phyloP scores from a whole-genome alignment of 768 basidiomycete genomes.

The Calocybe cyanea region DNA sequence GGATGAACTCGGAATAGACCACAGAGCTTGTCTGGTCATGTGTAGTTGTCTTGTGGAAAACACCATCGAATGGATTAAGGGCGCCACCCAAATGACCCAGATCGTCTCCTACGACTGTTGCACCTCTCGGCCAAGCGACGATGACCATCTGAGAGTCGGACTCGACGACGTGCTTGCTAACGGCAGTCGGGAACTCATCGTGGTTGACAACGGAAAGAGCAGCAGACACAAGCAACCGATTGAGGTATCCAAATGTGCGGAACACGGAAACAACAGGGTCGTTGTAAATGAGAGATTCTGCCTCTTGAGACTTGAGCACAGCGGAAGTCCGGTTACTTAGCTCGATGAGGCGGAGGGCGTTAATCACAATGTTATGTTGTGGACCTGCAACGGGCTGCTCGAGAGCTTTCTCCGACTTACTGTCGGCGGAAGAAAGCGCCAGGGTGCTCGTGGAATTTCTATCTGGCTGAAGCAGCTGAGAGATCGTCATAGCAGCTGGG shows the following conservation, averaged over 20 bases:
- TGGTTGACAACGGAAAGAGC: constrained; percentile 73
- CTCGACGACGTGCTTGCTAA: constrained; percentile 57
- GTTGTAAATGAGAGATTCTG: constrained; percentile 61
- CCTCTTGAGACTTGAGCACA: constrained; percentile 76
- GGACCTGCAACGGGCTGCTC: constrained; percentile 6
- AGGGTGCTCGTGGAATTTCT: constrained; percentile 1
- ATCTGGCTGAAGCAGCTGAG: constrained; percentile 61
- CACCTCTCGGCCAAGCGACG: constrained; percentile 74
- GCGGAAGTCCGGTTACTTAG: constrained; percentile 85
- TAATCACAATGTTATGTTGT: constrained; percentile 39
- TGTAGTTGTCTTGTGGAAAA: constrained; percentile 57
- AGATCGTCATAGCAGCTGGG: constrained; percentile 77
- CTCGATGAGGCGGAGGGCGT: constrained; percentile 86
- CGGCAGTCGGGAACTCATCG: constrained; percentile 66
- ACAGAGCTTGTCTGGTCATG: constrained; percentile 51
- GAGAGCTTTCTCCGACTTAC: constrained; percentile 24
- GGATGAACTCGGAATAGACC: constrained; percentile 79
- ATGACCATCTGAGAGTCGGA: constrained; percentile 70
- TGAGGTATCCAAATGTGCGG: constrained; percentile 73
- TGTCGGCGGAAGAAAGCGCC: constrained; percentile 18
- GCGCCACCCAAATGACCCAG: constrained; percentile 20
- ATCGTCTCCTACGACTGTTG: constrained; percentile 22
- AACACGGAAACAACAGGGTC: constrained; percentile 75
- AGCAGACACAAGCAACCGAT: constrained; percentile 60
- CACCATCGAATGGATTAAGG: constrained; percentile 70